phyloP scores from a whole-genome alignment of 1,284 basidiomycete genomes.

The Rhizoctonia solani region DNA sequence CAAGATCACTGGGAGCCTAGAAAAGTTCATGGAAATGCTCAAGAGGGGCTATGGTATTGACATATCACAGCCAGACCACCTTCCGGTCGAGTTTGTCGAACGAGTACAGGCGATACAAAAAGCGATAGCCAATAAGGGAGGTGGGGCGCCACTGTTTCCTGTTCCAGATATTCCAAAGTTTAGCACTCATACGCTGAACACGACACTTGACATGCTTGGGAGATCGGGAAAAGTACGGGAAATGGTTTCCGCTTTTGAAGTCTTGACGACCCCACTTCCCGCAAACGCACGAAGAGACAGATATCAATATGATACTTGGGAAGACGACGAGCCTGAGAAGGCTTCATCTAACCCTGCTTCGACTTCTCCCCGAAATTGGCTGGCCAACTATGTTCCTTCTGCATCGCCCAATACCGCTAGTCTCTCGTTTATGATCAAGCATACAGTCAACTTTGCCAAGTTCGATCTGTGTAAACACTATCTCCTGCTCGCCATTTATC shows the following conservation, averaged over 20 bases:
- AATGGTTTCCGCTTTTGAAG: conserved; percentile 73
- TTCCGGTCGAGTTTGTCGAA: conserved; percentile 53
- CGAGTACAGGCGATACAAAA: conserved; percentile 24
- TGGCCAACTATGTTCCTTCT: conserved; percentile 44
- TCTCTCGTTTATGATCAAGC: conserved; percentile 65
- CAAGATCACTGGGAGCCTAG: conserved; percentile 61
- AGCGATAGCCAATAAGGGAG: background rate
- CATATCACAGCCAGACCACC: conserved; percentile 67
- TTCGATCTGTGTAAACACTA: conserved; percentile 33
- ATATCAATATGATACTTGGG: conserved; percentile 31
- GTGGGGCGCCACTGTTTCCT: conserved; percentile 39
- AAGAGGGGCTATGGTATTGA: conserved; percentile 73
- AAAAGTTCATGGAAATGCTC: conserved; percentile 56
- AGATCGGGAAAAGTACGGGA: conserved; percentile 60
- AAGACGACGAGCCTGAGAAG: conserved; percentile 31
- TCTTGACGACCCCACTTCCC: conserved; percentile 69
- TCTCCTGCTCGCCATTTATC: conserved; percentile 54
- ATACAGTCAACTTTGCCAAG: conserved; percentile 51
- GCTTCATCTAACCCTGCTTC: conserved; percentile 46
- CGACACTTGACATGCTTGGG: conserved; percentile 68
- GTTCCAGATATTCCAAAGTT: conserved; percentile 51
- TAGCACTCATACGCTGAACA: conserved; percentile 70
- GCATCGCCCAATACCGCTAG: conserved; percentile 71
- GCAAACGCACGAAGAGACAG: conserved; percentile 12
- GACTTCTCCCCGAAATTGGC: conserved; percentile 50